Evolutionary conservation across 768 basidiomycete species (phyloP).

Genomic region (Amanita pallidorosea): DNA sequence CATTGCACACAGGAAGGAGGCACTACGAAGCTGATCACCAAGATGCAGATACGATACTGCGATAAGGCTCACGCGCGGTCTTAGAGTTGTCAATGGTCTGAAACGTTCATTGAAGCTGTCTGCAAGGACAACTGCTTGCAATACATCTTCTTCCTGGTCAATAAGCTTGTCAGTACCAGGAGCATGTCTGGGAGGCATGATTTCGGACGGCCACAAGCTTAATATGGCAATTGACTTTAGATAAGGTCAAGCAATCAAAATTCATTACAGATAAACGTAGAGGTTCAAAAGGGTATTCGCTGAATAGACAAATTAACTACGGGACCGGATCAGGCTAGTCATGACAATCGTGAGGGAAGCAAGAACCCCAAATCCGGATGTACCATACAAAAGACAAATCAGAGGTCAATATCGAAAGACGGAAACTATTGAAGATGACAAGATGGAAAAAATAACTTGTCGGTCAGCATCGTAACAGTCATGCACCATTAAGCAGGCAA

Average conservation of each 20-base stretch:
- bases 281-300: constrained; percentile 46
- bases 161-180: constrained; percentile 50
- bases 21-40: constrained; percentile 40
- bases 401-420: constrained; percentile 13
- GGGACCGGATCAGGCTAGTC: constrained; percentile 54
- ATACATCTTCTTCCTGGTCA: constrained; percentile 64
- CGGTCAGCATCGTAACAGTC: constrained; percentile 29
- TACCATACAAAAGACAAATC: constrained; percentile 27
- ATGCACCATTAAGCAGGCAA: constrained; percentile 27
- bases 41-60: constrained; percentile 5
- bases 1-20: constrained; percentile 89
- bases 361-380: constrained; percentile 51
- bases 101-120: constrained; percentile 96
- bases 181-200: constrained; percentile 59
- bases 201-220: constrained; percentile 1
- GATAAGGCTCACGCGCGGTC: constrained; percentile 61
- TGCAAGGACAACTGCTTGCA: constrained; percentile 92
- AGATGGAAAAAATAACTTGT: constrained; percentile 14
- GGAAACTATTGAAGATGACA: constrained; percentile 13
- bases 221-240: constrained; percentile 1
- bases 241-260: constrained; percentile 20
- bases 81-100: constrained; percentile 77
- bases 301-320: constrained; percentile 60
- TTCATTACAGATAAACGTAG: constrained; percentile 49
- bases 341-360: constrained; percentile 54